phyloP scores from a whole-genome alignment of 805 yeast species.

The Pichia manshurica region DNA sequence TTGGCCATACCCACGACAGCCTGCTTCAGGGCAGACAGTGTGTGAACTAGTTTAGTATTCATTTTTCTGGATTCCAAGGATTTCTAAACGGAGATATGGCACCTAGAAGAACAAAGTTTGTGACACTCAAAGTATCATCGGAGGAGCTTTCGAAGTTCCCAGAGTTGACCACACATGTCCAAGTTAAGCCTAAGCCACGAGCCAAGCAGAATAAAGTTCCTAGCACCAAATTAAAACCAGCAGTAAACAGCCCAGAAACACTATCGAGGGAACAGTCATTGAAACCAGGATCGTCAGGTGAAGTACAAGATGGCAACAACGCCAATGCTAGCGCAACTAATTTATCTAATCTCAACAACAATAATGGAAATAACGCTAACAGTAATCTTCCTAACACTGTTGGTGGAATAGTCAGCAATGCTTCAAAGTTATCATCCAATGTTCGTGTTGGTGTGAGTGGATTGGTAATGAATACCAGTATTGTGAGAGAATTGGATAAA shows the following conservation, averaged over 20 bases:
- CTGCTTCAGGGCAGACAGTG: too few species aligned
- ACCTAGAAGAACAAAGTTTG: conserved; percentile 9
- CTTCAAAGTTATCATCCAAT: conserved; percentile 8
- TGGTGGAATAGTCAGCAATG: background rate
- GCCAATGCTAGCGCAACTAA: background rate
- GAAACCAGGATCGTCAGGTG: background rate
- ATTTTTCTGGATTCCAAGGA: too few species aligned
- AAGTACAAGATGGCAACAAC: background rate
- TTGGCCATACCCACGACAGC: too few species aligned
- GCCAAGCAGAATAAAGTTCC: background rate
- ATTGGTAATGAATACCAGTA: conserved; percentile 24
- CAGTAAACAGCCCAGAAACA: background rate
- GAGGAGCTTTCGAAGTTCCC: conserved; percentile 15
- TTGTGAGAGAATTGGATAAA: conserved; percentile 24
- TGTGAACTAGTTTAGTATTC: too few species aligned
- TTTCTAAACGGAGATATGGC: conserved; percentile 4
- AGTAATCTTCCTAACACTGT: background rate
- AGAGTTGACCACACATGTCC: conserved; percentile 13
- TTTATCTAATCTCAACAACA: background rate
- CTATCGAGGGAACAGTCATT: background rate
- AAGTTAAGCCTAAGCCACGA: conserved; percentile 9
- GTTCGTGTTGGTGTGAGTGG: conserved; percentile 21
- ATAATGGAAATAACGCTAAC: background rate
- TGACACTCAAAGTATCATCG: conserved; percentile 17
- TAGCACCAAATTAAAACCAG: conserved; percentile 1